Evolutionary conservation across 345 rosid genomes (phyloP).

Genomic region (Nephelium lappaceum): DNA sequence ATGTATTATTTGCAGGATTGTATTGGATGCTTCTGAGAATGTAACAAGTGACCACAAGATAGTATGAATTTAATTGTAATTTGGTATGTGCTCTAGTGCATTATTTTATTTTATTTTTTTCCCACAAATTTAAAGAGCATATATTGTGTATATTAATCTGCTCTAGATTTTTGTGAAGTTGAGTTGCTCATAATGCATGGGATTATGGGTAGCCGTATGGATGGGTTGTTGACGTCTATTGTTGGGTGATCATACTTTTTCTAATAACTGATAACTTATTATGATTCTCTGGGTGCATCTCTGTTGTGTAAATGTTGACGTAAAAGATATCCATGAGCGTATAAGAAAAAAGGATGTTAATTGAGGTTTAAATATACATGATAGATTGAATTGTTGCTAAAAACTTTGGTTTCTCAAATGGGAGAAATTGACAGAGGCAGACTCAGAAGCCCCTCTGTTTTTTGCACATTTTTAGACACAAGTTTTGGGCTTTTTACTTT

Average conservation of each 20-base stretch:
- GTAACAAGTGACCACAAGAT: not conserved
- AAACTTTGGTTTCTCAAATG: not conserved
- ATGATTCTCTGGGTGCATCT: not conserved
- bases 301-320: not conserved
- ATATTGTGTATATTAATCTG: not conserved
- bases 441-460: not conserved
- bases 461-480: not conserved
- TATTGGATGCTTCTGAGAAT: not conserved
- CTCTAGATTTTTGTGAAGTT: not conserved
- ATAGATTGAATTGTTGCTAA: constrained; percentile 4
- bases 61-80: not conserved
- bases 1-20: not conserved
- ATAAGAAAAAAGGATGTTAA: not conserved
- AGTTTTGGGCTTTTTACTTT: too few species aligned
- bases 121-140: not conserved
- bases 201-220: not conserved
- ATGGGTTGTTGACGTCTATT: not conserved
- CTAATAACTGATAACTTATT: not conserved
- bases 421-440: not conserved
- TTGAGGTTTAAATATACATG: not conserved
- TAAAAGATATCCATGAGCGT: not conserved
- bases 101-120: not conserved
- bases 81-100: constrained; percentile 6
- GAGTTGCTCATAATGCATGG: not conserved
- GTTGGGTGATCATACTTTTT: not conserved